Percentiles rank a stretch among this genome's conserved stretches.
These are phyloP conservation scores for Neurospora sp. DNA, from an alignment of 495 filamentous ascomycete genomes.

Conservation along the genomic window DNA sequence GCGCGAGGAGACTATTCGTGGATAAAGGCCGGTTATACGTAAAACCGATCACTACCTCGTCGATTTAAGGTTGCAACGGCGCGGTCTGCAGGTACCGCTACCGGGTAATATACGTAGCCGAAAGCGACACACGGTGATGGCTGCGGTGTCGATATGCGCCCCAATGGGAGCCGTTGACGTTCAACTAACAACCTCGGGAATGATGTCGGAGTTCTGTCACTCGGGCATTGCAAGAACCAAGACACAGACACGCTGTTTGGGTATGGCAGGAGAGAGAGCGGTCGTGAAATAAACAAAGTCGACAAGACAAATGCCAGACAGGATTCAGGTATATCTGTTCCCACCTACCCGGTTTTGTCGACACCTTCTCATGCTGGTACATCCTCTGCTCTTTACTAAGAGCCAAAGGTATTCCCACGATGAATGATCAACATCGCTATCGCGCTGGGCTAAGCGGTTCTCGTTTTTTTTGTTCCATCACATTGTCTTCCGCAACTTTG, in stretches of 20 bases:
- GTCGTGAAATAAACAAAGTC: not conserved
- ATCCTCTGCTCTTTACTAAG: not conserved
- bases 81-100: not conserved
- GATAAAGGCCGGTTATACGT: not conserved
- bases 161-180: not conserved
- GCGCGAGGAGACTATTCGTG: not conserved
- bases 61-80: not conserved
- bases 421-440: not conserved
- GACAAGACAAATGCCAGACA: not conserved
- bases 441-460: too few relatives aligned
- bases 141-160: not conserved
- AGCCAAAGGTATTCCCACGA: not conserved
- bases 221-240: not conserved
- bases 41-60: not conserved
- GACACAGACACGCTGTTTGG: not conserved
- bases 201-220: not conserved
- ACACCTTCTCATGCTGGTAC: not conserved
- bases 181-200: not conserved
- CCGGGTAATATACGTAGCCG: not conserved
- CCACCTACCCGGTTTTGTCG: not conserved
- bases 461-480: too few relatives aligned
- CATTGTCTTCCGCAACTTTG: too few relatives aligned
- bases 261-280: not conserved
- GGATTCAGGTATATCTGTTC: not conserved
- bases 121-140: not conserved